Conservation (phyloP, 805 yeast genomes). For the Yarrowia deformans region DNA sequence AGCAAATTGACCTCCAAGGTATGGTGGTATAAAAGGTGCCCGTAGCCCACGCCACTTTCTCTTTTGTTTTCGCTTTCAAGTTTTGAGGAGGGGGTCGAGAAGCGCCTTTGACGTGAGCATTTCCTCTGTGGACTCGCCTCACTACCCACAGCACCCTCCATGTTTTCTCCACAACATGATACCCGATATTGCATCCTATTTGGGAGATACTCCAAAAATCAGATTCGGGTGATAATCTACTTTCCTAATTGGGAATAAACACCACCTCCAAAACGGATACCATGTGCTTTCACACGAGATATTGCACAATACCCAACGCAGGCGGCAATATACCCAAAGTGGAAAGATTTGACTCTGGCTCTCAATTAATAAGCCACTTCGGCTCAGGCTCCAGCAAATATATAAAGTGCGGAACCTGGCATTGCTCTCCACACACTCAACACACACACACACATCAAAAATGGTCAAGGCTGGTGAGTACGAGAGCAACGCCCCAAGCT, state of each 20-base stretch:
- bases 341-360: conserved; percentile 32
- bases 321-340: conserved; percentile 3
- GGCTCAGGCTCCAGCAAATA: conserved; percentile 30
- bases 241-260: neutral
- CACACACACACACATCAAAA: conserved; percentile 45
- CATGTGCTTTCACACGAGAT: conserved; percentile 24
- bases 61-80: neutral
- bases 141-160: too few relatives aligned
- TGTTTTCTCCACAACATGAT: neutral
- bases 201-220: conserved; percentile 2
- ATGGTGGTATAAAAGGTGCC: conserved; percentile 24
- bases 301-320: conserved; percentile 21
- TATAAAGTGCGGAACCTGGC: conserved; percentile 39
- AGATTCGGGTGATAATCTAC: neutral
- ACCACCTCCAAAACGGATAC: neutral
- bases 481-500: neutral
- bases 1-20: conserved; percentile 41
- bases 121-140: too few relatives aligned
- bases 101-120: neutral
- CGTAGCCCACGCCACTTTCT: conserved; percentile 10
- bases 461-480: conserved; percentile 74
- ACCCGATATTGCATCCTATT: conserved; percentile 7
- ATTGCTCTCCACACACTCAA: conserved; percentile 27
- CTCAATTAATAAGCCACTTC: conserved; percentile 29
- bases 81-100: too few relatives aligned